phyloP scores from a whole-genome alignment of 805 yeast genomes.

The Hanseniaspora mollemarum region DNA sequence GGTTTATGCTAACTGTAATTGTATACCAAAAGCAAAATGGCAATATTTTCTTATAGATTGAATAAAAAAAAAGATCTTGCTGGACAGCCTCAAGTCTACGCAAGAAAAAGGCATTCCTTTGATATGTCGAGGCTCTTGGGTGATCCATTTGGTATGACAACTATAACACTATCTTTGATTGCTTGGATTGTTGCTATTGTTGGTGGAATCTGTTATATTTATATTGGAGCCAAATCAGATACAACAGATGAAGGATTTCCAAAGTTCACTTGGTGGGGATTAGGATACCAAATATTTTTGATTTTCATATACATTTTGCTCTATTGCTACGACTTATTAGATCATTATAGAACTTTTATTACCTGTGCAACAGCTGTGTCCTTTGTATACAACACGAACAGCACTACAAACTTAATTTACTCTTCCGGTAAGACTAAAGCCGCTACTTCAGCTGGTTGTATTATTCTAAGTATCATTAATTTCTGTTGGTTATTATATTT shows the following conservation, averaged over 20 bases:
- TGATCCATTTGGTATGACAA: constrained; percentile 81
- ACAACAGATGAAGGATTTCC: constrained; percentile 43
- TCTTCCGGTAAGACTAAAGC: constrained; percentile 50
- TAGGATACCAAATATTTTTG: constrained; percentile 63
- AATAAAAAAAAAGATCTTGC: not conserved
- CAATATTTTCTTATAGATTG: constrained; percentile 8
- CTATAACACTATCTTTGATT: constrained; percentile 58
- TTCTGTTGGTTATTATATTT: constrained; percentile 77
- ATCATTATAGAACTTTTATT: constrained; percentile 48
- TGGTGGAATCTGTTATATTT: constrained; percentile 52
- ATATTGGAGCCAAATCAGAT: not conserved
- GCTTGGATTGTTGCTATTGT: constrained; percentile 85
- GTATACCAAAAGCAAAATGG: not conserved
- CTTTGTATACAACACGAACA: constrained; percentile 72
- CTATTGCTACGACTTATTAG: constrained; percentile 52
- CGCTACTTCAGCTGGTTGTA: constrained; percentile 89
- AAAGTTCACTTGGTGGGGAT: constrained; percentile 91
- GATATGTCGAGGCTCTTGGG: constrained; percentile 45
- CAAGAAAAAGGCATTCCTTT: constrained; percentile 24
- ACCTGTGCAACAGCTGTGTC: constrained; percentile 46
- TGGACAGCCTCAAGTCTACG: constrained; percentile 4
- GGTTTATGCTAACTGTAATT: not conserved
- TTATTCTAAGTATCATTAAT: constrained; percentile 69
- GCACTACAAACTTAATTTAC: constrained; percentile 71
- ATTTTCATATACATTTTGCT: constrained; percentile 36